phyloP scores from a whole-genome alignment of 495 filamentous ascomycete species.

The Aspergillus cavernicola region DNA sequence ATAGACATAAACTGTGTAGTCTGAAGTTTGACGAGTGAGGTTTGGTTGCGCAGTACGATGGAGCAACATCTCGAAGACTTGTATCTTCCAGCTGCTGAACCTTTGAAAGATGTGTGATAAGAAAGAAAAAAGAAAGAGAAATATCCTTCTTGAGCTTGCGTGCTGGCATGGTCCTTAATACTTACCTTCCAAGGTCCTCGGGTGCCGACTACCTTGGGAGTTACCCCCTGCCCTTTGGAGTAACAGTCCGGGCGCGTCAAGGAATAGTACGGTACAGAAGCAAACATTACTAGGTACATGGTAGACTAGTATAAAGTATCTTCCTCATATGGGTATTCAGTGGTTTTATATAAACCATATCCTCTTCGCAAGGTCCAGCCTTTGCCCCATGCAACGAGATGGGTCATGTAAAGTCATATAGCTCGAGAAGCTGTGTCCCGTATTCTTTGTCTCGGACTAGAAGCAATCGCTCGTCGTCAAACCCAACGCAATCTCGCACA shows the following conservation, averaged over 20 bases:
- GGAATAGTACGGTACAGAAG: no score
- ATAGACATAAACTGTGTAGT: no score
- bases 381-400: neutral
- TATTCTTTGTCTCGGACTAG: constrained; percentile 67
- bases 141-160: no score
- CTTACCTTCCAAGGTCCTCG: constrained; percentile 3
- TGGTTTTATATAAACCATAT: constrained; percentile 1
- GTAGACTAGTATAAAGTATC: no score
- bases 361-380: neutral
- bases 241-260: no score
- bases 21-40: no score
- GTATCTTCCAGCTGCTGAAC: no score
- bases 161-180: neutral
- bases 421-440: constrained; percentile 70
- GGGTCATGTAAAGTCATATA: constrained; percentile 84
- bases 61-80: neutral
- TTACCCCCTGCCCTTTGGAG: neutral
- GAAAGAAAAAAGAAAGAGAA: neutral
- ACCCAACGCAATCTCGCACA: constrained; percentile 70
- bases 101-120: neutral
- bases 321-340: neutral
- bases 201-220: constrained; percentile 1
- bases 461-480: constrained; percentile 91
- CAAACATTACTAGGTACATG: no score
- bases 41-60: no score